Base-by-base conservation (phyloP, 805 yeast species). In the Priceomyces melissophilus region DNA sequence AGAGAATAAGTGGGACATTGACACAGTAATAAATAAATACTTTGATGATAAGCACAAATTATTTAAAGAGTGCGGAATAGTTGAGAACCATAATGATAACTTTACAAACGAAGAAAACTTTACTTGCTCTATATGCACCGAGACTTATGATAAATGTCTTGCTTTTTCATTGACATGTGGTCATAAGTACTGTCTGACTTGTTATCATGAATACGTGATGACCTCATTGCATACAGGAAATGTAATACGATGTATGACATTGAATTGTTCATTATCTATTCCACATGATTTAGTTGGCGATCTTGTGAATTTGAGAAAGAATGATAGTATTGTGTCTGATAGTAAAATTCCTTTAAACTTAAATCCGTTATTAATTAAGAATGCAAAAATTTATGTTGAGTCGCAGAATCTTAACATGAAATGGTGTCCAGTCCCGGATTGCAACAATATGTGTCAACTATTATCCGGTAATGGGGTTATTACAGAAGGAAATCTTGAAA, bases 391-490 rank as follows among this genome's bases (percentile, higher is more conserved):
- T 20, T 82, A 72, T 52, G 75, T 83, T n/a, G 75, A 75, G 14
- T 37, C 50, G 11, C 69, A 74, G 35, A 73, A 76, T 43, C 58
- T 66, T 34, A 71, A 69, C 35, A 79, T 73, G 51, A 77, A 75
- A 48, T 82, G 88, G 84, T 90, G 98, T 60, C 96, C 96, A 0
- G 82, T 85, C 1, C 82, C 90, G 0, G 95, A 85, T 55, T 86
- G 96, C 58, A 69, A 73, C 32, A 64, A 73, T 34, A 71, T 87
- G 16, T 72, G 87, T n/a, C 66, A 68, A 43, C 34, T 57, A 10
- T 28, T 54, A 2, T 42, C 42, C 3, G 49, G 31, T 4, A 17
- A 38, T 16, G 43, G 37, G 3, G 16, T 30, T 4, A 30, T 47
- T 25, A 38, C 28, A 4, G 44, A 38, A 14, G 40, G 34, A n/a